Evolutionary conservation across 2,329 filamentous ascomycete species (phyloP).

Genomic region (Pestalotiopsis sp.): DNA sequence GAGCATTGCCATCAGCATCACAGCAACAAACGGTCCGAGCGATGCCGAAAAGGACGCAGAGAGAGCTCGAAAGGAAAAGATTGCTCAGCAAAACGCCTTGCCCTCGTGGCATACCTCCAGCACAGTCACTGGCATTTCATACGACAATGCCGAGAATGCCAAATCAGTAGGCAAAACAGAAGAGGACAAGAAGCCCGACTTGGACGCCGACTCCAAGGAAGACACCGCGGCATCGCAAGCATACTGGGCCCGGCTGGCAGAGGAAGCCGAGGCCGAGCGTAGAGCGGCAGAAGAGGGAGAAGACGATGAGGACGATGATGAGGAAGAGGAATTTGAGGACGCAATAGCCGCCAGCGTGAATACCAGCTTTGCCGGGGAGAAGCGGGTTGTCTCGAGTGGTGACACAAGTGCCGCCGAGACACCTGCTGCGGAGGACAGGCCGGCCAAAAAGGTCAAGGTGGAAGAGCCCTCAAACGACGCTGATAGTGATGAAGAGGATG

Average conservation of each 20-base stretch:
- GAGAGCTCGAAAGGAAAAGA: slow-evolving; percentile 64
- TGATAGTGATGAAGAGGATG: slow-evolving; percentile 41
- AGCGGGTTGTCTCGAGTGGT: slow-evolving; percentile 30
- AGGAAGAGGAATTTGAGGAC: slow-evolving; percentile 39
- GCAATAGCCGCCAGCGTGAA: slow-evolving; percentile 20
- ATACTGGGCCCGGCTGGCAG: slow-evolving; percentile 66
- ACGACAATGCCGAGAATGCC: slow-evolving; percentile 33
- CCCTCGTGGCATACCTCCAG: slow-evolving; percentile 74
- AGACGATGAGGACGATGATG: slow-evolving; percentile 28
- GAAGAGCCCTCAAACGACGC: slow-evolving; percentile 41
- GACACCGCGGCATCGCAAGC: slow-evolving; percentile 66
- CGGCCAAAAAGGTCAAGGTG: slow-evolving; percentile 55
- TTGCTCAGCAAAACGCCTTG: slow-evolving; percentile 69
- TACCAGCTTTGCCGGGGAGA: slow-evolving; percentile 28
- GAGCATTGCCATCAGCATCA: slow-evolving; percentile 71
- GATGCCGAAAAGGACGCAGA: slow-evolving; percentile 70
- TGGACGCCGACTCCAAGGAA: slow-evolving; percentile 54
- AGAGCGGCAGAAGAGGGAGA: slow-evolving; percentile 52
- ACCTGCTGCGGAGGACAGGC: slow-evolving; percentile 40
- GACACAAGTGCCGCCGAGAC: slow-evolving; percentile 34
- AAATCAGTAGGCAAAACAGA: slow-evolving; percentile 32
- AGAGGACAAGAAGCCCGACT: slow-evolving; percentile 41
- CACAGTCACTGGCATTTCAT: slow-evolving; percentile 68
- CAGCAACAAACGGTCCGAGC: slow-evolving; percentile 65
- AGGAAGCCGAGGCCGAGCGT: slow-evolving; percentile 49